phyloP scores from a whole-genome alignment of 1,284 basidiomycete genomes.

The Trichosporon sp. region DNA sequence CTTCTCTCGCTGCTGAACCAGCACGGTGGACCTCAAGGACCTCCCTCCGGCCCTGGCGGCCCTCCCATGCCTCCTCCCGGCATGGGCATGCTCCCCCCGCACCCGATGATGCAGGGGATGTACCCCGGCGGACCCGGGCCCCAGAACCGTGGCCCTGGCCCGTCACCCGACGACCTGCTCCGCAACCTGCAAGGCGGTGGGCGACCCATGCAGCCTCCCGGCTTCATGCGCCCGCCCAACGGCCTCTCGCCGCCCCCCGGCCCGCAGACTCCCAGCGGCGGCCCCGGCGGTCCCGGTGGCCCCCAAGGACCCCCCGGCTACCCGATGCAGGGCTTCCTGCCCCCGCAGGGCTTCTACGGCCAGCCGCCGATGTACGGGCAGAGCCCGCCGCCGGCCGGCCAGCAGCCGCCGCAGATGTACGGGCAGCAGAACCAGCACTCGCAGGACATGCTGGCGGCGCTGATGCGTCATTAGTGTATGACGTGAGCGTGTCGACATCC shows the following conservation, averaged over 20 bases:
- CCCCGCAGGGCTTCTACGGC: conserved; percentile 15
- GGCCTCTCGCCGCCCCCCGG: background rate
- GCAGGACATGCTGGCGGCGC: conserved; percentile 42
- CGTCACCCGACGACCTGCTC: conserved; percentile 23
- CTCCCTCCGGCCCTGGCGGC: background rate
- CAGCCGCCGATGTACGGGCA: conserved; percentile 8
- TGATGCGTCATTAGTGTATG: conserved; percentile 18
- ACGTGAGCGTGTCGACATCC: conserved; percentile 20
- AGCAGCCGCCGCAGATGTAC: conserved; percentile 15
- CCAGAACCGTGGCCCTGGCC: conserved; percentile 4
- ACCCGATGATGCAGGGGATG: conserved; percentile 16
- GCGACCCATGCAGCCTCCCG: background rate
- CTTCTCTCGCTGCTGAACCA: conserved; percentile 33
- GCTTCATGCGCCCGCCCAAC: conserved; percentile 14
- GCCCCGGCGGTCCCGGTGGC: conserved; percentile 5
- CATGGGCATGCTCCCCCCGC: conserved; percentile 25
- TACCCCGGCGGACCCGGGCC: conserved; percentile 5
- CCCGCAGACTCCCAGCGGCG: background rate
- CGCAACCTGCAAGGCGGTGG: conserved; percentile 20
- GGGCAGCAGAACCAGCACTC: conserved; percentile 7
- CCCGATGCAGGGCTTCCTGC: conserved; percentile 22
- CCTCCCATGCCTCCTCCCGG: conserved; percentile 14
- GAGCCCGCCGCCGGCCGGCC: background rate
- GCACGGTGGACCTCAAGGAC: background rate
- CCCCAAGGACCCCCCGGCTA: conserved; percentile 11